Conservation (phyloP, 139 green algal species). For the Nannochloris sp. region DNA sequence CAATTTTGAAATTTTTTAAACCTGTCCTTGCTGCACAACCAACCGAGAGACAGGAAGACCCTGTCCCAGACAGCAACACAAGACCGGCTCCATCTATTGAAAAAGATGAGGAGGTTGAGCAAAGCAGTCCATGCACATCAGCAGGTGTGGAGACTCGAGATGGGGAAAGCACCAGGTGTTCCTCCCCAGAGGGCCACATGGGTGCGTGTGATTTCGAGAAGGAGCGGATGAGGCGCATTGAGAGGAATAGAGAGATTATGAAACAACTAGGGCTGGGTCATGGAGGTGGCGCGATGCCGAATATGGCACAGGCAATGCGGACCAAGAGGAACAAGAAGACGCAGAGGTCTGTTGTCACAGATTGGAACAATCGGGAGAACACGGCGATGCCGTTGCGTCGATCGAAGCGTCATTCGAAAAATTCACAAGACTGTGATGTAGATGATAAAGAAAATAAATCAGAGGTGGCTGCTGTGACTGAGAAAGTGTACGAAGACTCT, state of each 20-base stretch:
- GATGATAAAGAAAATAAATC: neutral
- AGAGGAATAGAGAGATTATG: constrained; percentile 16
- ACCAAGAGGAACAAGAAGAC: neutral
- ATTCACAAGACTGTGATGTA: neutral
- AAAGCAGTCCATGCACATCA: no score
- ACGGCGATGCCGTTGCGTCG: no score
- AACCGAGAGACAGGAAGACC: no score
- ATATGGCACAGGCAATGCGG: no score
- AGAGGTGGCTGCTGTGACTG: neutral
- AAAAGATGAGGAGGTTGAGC: no score
- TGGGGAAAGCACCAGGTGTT: no score
- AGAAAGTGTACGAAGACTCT: neutral
- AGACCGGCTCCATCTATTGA: no score
- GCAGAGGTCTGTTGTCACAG: neutral
- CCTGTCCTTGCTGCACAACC: neutral
- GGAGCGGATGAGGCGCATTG: constrained; percentile 11
- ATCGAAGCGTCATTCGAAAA: neutral
- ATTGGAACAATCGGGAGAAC: no score
- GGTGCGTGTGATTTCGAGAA: constrained; percentile 6
- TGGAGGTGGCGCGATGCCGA: neutral
- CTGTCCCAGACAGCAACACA: no score
- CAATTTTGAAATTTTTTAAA: constrained; percentile 1
- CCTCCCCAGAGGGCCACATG: no score
- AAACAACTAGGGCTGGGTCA: neutral
- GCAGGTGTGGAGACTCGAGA: no score